These are phyloP conservation scores for Scenedesmus sp. DNA, from an alignment of 163 green algal species.

Conservation along the genomic window DNA sequence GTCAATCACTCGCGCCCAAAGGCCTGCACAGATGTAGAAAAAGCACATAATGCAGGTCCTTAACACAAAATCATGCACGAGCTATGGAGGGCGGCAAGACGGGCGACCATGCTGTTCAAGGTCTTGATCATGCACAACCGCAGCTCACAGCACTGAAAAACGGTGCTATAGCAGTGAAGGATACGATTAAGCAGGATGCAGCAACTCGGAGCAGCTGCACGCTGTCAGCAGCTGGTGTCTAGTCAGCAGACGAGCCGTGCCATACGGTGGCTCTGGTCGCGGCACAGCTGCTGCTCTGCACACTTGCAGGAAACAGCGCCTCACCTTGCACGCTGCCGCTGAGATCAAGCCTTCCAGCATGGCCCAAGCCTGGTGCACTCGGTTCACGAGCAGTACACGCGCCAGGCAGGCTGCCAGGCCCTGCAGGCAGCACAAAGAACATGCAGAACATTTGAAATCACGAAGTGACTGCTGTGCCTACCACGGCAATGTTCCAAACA, in stretches of 20 bases:
- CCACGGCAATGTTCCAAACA: neutral
- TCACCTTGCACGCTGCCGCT: neutral
- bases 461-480: no score
- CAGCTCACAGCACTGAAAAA: no score
- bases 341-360: neutral
- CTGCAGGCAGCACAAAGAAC: neutral
- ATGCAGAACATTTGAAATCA: neutral
- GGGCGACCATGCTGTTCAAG: no score
- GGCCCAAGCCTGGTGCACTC: neutral
- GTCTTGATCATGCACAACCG: no score
- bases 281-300: neutral
- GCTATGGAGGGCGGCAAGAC: no score
- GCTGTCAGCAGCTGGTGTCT: neutral
- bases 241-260: neutral
- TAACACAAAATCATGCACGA: no score
- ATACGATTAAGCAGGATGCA: no score
- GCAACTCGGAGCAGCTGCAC: neutral
- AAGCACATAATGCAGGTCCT: no score
- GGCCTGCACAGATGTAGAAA: no score
- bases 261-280: neutral
- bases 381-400: neutral
- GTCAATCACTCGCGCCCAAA: no score
- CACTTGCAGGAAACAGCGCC: no score
- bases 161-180: no score
- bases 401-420: neutral